Evolutionary conservation across 768 basidiomycete genomes (phyloP), one percentile per base, ranked within the genome.

Genomic region (Boletus fagicola): DNA sequence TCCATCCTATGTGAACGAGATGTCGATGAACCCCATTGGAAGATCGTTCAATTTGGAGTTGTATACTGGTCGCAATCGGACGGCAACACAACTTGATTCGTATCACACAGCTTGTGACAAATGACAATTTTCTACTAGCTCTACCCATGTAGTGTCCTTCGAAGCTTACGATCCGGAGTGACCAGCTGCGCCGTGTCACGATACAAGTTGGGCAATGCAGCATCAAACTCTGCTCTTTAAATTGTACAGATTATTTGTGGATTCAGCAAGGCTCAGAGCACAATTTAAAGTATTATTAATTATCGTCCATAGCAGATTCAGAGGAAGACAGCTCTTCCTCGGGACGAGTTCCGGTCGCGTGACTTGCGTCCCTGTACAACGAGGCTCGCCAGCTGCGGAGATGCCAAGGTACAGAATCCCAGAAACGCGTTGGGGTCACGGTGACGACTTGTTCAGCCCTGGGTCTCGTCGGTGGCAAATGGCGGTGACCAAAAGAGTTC

Each of bases 371-470:
- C 28, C 44, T 36, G 28, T 16, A 30, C 45, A 47, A 40, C 8
- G 56, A 57, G 39, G 57, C 38, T 42, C 22, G 6, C 33, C n/a
- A 16, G 28, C 56, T 43, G 58, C 30, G 22, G 49, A 58, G 30
- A 33, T 43, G n/a, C 13, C 8, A n/a, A 36, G 43, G 28, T 13
- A 11, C 10, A n/a, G 12, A 24, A 18, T 15, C n/a, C 4, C 6
- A 35, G 43, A 18, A 22, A 35, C 26, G 9, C 26, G 11, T 35
- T 10, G 22, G 51, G 5, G 48, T 33, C 26, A 51, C 35, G 9
- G 49, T 26, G 33, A 33, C 9, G 48, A n/a, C n/a, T 33, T 22
- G 31, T 31, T 48, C 47, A 31, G 39, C n/a, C n/a, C n/a, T n/a
- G n/a, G 39, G 39, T 18, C 44, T 42, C 40, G 12, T 40, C n/a